phyloP scores from a whole-genome alignment of 1,139 yeast species.

The Debaryomyces singareniensis region DNA sequence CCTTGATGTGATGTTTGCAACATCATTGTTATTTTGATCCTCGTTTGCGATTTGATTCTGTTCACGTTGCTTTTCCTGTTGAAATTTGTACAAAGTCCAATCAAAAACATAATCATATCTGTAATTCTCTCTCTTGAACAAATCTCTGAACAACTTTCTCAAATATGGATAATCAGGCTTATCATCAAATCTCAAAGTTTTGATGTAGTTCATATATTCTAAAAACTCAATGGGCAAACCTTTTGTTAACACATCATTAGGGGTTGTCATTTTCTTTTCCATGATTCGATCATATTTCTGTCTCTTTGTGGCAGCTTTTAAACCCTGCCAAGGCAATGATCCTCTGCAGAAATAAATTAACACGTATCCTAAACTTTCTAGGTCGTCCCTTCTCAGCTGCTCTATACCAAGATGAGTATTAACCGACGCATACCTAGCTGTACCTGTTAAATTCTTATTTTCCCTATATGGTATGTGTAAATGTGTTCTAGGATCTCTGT shows the following conservation, averaged over 20 bases:
- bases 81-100: constrained; percentile 90
- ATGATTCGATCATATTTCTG: constrained; percentile 95
- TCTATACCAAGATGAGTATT: constrained; percentile 97
- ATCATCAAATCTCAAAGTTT: constrained; percentile 89
- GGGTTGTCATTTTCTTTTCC: constrained; percentile 94
- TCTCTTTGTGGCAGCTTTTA: constrained; percentile 93
- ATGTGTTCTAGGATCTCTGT: constrained; percentile 92
- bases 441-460: constrained; percentile 92
- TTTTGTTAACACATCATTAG: constrained; percentile 81
- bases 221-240: constrained; percentile 91
- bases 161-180: constrained; percentile 91
- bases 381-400: constrained; percentile 93
- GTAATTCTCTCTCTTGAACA: constrained; percentile 83
- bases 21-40: constrained; percentile 16
- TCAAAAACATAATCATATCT: constrained; percentile 93
- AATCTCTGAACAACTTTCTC: constrained; percentile 84
- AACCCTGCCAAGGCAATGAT: constrained; percentile 97
- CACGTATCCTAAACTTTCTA: constrained; percentile 93
- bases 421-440: constrained; percentile 93
- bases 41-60: constrained; percentile 28
- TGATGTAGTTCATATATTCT: constrained; percentile 82
- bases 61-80: constrained; percentile 57
- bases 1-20: constrained; percentile 6
- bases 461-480: constrained; percentile 95
- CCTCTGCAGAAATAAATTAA: constrained; percentile 93